Evolutionary conservation across 1,284 basidiomycete genomes (phyloP).

Genomic region (Ustilago tritici): DNA sequence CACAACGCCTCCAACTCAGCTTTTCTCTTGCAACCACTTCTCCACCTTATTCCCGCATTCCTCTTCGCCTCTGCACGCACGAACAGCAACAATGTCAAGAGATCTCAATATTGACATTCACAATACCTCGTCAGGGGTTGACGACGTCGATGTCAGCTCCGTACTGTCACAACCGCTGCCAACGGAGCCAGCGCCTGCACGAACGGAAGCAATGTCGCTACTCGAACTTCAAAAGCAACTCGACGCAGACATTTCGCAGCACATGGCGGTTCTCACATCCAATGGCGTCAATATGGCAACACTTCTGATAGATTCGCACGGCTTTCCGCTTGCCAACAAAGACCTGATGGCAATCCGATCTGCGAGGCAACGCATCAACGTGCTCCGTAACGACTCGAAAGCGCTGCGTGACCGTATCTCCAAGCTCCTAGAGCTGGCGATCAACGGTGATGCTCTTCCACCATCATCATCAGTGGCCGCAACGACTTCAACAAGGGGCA

Average conservation of each 20-base stretch:
- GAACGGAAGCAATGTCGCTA: slow-evolving; percentile 36
- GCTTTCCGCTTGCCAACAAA: slow-evolving; percentile 55
- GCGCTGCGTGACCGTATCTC: slow-evolving; percentile 41
- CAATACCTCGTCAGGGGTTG: not conserved
- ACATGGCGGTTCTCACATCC: slow-evolving; percentile 29
- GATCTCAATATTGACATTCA: slow-evolving; percentile 47
- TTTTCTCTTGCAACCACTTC: slow-evolving; percentile 1
- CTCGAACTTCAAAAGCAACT: slow-evolving; percentile 42
- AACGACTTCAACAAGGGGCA: too few relatives aligned
- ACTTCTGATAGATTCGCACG: slow-evolving; percentile 51
- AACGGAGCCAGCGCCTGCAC: slow-evolving; percentile 24
- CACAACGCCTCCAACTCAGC: slow-evolving; percentile 14
- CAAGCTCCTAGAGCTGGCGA: slow-evolving; percentile 47
- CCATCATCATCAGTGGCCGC: not conserved
- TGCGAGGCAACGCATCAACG: slow-evolving; percentile 49
- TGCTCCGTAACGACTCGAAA: slow-evolving; percentile 55
- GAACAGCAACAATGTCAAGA: slow-evolving; percentile 25
- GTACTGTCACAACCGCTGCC: slow-evolving; percentile 29
- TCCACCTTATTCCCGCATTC: not conserved
- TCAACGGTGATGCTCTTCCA: slow-evolving; percentile 31
- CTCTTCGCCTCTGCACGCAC: not conserved
- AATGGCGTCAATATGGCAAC: slow-evolving; percentile 51
- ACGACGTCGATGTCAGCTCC: slow-evolving; percentile 34
- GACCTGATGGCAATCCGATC: slow-evolving; percentile 57
- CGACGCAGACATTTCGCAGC: slow-evolving; percentile 36